These are phyloP conservation scores for Hibiscus mutabilis DNA, from an alignment of 345 rosid genomes.

Conservation along the genomic window DNA sequence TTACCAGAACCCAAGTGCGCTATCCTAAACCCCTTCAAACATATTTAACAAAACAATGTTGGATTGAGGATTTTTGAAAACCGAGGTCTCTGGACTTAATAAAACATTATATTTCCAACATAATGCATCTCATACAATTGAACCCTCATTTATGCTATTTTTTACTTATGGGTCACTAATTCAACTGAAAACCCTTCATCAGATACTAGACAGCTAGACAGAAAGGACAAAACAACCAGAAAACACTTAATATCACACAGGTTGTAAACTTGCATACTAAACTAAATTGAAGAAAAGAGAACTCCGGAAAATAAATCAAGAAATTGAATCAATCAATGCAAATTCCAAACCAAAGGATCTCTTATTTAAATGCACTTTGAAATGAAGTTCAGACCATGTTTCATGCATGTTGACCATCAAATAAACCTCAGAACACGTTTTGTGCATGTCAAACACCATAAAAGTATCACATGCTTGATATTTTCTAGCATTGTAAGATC, in stretches of 20 bases:
- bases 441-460: too few species aligned
- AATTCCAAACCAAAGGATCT: not conserved
- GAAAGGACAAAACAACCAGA: not conserved
- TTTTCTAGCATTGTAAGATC: too few species aligned
- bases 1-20: not conserved
- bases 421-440: not conserved
- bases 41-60: not conserved
- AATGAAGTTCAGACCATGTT: not conserved
- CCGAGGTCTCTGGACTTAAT: not conserved
- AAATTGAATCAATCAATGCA: not conserved
- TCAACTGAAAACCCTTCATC: not conserved
- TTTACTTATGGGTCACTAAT: not conserved
- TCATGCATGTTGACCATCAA: not conserved
- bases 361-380: not conserved
- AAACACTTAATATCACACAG: not conserved
- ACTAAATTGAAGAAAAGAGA: not conserved
- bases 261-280: not conserved
- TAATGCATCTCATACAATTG: not conserved
- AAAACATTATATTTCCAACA: not conserved
- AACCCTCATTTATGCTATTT: too few species aligned
- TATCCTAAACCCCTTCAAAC: not conserved
- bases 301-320: not conserved
- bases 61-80: not conserved
- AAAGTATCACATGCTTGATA: too few species aligned
- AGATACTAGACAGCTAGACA: not conserved